phyloP scores from a whole-genome alignment of 495 filamentous ascomycete species.

The Podospora australis region DNA sequence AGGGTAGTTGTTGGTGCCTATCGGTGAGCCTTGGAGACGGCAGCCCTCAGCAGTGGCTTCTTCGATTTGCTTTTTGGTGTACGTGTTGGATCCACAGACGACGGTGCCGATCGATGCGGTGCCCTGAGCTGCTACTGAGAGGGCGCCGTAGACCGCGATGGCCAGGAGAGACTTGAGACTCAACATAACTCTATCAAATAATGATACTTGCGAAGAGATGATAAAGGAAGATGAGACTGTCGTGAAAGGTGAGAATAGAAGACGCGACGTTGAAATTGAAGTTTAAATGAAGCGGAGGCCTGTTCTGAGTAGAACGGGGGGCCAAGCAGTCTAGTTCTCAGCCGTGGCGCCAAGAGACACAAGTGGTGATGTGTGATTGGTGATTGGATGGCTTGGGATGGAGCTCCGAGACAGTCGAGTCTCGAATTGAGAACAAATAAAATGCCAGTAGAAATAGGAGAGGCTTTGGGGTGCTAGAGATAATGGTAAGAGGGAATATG shows the following conservation, averaged over 20 bases:
- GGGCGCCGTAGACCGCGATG: constrained; percentile 8
- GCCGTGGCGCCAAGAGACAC: not conserved
- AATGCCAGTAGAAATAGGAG: too few relatives aligned
- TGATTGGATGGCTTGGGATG: not conserved
- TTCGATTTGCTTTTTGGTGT: constrained; percentile 13
- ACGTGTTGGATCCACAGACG: constrained; percentile 16
- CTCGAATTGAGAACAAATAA: too few relatives aligned
- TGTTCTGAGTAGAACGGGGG: too few relatives aligned
- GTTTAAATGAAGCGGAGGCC: not conserved
- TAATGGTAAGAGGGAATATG: too few relatives aligned
- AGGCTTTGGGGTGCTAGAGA: too few relatives aligned
- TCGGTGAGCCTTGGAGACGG: constrained; percentile 13
- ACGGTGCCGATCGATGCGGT: constrained; percentile 10
- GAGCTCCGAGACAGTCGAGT: too few relatives aligned
- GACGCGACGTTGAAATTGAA: not conserved
- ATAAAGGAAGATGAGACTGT: not conserved
- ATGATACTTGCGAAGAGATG: not conserved
- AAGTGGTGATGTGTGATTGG: not conserved
- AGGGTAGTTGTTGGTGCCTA: constrained; percentile 23
- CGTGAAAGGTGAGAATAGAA: not conserved
- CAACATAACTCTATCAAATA: not conserved
- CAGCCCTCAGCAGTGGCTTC: constrained; percentile 21
- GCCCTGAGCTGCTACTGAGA: constrained; percentile 11
- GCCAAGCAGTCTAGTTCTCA: not conserved
- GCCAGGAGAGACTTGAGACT: constrained; percentile 1